Evolutionary conservation across 2,329 filamentous ascomycete species (phyloP), one percentile per base, ranked within the genome.

Genomic region (Trichoderma brevicompactum): DNA sequence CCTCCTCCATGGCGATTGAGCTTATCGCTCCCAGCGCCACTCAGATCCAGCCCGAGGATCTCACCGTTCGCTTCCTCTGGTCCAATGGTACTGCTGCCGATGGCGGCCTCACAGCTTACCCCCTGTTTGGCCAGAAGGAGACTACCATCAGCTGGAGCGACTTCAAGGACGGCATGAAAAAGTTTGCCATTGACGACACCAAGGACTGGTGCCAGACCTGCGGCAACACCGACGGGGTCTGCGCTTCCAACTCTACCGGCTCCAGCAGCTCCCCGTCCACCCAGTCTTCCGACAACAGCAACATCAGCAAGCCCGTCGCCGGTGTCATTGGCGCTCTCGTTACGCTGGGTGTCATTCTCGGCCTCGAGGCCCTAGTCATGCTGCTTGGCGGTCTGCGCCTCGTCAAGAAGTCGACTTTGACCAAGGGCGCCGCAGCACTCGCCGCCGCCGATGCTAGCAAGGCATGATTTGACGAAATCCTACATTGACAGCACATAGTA

Each of bases 1-100:
- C 92, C 5, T 90, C 89, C 2, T 87, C 87, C 69, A 92, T 96
- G 85, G 83, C 83, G 6, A 94, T 96, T 75, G 94, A 97, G 81
- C 79, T 89, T 23, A 80, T 88, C 62, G 86, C 85, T 65, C 85
- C 85, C 69, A 77, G 84, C 83, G 79, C 79, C 3, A 81, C 78
- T 12, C 70, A 73, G 74, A 85, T 87, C 10, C 68, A 71, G 65
- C 46, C 56, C 38, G 70, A 80, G 36, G 81, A 87, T 61, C 79
- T 89, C 68, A 80, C 77, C 10, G 85, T 89, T 17, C 84, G 87
- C 70, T 89, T 89, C 79, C 78, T 85, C 54, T 87, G 89, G 74
- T 74, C 81, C 71, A 89, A 89, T 73, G 85, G 86, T 63, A 83
- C 85, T 46, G 83, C 82, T 19, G 78, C 78, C 23, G 71, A 76